Evolutionary conservation across 148 eudicot species (phyloP).

Genomic region (Chenopodium berlandieri): DNA sequence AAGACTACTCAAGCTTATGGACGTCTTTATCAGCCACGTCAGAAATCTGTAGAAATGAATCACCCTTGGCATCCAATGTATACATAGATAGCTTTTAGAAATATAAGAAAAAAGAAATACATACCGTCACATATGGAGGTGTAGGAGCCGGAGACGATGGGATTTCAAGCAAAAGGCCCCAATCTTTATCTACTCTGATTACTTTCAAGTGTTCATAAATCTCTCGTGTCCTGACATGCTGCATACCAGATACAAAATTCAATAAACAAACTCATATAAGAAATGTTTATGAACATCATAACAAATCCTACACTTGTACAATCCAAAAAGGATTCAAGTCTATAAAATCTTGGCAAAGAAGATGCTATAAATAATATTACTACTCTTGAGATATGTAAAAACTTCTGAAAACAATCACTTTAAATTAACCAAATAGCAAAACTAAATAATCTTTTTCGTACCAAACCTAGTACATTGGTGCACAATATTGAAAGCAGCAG

Average conservation of each 20-base stretch:
- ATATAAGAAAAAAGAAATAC: slow-evolving; percentile 25
- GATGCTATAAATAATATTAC: not conserved
- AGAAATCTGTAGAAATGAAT: slow-evolving; percentile 46
- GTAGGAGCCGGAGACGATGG: slow-evolving; percentile 70
- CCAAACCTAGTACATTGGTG: not conserved
- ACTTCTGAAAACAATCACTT: not conserved
- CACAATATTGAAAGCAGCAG: not conserved
- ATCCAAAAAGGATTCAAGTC: too few relatives aligned
- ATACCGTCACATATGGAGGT: slow-evolving; percentile 85
- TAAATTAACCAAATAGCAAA: not conserved
- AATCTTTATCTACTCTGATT: slow-evolving; percentile 67
- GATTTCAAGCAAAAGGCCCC: slow-evolving; percentile 83
- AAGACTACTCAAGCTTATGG: slow-evolving; percentile 59
- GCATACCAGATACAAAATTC: slow-evolving; percentile 23
- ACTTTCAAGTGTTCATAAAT: slow-evolving; percentile 76
- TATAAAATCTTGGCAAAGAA: not conserved
- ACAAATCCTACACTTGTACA: not conserved
- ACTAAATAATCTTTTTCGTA: not conserved
- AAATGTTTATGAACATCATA: slow-evolving; percentile 2
- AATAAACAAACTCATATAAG: slow-evolving; percentile 12
- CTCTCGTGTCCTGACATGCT: slow-evolving; percentile 76
- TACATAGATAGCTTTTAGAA: not conserved
- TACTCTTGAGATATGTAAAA: not conserved
- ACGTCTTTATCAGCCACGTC: slow-evolving; percentile 87
- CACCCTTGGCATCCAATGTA: slow-evolving; percentile 11